phyloP scores from a whole-genome alignment of 1,284 basidiomycete genomes.

The Termitomyces sp. region DNA sequence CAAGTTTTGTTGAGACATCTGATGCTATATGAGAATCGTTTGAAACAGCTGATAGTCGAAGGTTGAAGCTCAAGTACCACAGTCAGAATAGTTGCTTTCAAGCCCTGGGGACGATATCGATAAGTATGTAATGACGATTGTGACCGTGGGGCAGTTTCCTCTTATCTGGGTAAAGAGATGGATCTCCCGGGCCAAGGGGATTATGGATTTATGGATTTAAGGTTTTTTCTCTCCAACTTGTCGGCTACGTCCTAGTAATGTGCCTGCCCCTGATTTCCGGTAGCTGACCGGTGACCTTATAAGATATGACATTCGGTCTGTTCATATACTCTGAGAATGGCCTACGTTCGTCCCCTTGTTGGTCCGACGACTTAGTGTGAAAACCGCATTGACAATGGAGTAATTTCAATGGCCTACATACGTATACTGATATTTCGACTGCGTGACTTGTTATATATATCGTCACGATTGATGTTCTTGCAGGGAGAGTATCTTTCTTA shows the following conservation, averaged over 20 bases:
- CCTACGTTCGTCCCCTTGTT: neutral
- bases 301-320: no score
- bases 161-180: neutral
- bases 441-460: neutral
- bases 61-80: neutral
- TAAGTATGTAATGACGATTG: neutral
- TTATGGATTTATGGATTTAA: no score
- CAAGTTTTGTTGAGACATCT: conserved; percentile 7
- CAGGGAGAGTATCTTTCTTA: no score
- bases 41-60: neutral
- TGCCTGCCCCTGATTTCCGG: no score
- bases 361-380: neutral
- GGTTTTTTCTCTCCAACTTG: neutral
- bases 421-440: no score
- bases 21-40: neutral
- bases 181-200: neutral
- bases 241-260: no score
- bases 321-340: no score
- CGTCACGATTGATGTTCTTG: neutral
- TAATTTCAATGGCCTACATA: neutral
- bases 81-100: neutral
- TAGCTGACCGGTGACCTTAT: no score
- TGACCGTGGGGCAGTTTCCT: neutral
- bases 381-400: neutral
- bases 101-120: neutral